phyloP scores from a whole-genome alignment of 768 basidiomycete genomes.

The Hebeloma cylindrosporum region DNA sequence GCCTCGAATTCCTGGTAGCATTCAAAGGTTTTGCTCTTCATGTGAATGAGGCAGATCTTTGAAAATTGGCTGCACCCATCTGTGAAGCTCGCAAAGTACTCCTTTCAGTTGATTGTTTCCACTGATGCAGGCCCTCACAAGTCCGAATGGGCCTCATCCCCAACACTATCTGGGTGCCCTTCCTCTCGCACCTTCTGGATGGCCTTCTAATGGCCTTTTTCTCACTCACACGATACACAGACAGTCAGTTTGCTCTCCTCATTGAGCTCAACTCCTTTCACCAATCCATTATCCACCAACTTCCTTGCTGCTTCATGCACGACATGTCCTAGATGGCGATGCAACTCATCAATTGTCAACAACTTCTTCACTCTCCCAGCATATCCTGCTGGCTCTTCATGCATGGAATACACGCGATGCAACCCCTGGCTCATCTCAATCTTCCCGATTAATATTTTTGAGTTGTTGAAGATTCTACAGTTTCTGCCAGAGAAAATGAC shows the following conservation, averaged over 20 bases:
- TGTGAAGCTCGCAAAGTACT: constrained; percentile 27
- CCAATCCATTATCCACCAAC: constrained; percentile 22
- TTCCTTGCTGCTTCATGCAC: constrained; percentile 17
- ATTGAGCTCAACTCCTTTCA: constrained; percentile 24
- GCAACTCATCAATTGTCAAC: constrained; percentile 25
- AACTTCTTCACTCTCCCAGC: constrained; percentile 12
- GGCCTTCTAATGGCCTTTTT: constrained; percentile 9
- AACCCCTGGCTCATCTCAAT: constrained; percentile 16
- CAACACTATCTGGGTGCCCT: background rate
- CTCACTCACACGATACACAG: constrained; percentile 12
- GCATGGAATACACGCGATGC: constrained; percentile 18
- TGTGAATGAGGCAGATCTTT: constrained; percentile 26
- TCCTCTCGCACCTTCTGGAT: constrained; percentile 3
- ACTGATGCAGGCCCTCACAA: constrained; percentile 4
- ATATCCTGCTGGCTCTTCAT: constrained; percentile 8
- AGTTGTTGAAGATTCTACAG: constrained; percentile 6
- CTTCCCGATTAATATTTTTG: background rate
- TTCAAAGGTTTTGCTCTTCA: constrained; percentile 29
- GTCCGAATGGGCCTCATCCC: constrained; percentile 9
- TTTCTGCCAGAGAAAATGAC: constrained; percentile 4
- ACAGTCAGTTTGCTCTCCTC: constrained; percentile 9
- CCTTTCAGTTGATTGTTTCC: constrained; percentile 3
- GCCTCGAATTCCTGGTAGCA: constrained; percentile 27
- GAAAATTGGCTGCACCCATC: no score
- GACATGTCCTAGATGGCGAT: constrained; percentile 28